These are phyloP conservation scores for Phyllachora maydis DNA, from an alignment of 2,329 filamentous ascomycete genomes.

Conservation along the genomic window DNA sequence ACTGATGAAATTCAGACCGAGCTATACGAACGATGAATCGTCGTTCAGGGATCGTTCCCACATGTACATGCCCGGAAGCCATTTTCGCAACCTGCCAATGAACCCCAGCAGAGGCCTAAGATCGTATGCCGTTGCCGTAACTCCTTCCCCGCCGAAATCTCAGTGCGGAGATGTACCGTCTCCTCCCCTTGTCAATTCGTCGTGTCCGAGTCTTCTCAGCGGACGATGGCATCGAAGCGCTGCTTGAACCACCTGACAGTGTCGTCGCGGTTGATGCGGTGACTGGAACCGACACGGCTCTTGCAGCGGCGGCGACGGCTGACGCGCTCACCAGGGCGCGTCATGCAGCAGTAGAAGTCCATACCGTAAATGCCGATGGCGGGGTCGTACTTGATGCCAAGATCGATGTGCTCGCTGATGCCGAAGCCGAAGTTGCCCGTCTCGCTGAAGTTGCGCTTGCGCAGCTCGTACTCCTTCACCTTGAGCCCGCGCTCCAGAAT, in stretches of 20 bases:
- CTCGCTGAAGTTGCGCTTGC: conserved; percentile 99
- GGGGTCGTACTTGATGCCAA: conserved; percentile 99
- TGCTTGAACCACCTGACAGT: conserved; percentile 89
- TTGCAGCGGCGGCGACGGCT: conserved; percentile 84
- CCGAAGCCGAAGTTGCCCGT: conserved; percentile 99
- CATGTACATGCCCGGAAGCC: conserved; percentile 17
- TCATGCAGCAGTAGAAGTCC: conserved; percentile 99
- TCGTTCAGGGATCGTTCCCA: conserved; percentile 17
- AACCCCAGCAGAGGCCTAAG: conserved; percentile 3
- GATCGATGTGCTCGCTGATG: conserved; percentile 99
- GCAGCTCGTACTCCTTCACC: conserved; percentile 99
- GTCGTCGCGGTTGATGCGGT: conserved; percentile 88
- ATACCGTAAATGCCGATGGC: conserved; percentile 98
- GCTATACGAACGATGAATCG: conserved; percentile 27
- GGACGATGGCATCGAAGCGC: conserved; percentile 95
- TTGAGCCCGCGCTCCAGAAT: conserved; percentile 99
- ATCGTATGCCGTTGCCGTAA: neutral
- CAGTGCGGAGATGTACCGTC: no score
- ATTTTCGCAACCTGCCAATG: conserved; percentile 5
- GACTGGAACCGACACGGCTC: conserved; percentile 65
- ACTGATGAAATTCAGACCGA: conserved; percentile 30
- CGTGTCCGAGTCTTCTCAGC: conserved; percentile 44
- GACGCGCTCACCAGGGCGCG: conserved; percentile 94
- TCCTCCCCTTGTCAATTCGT: neutral
- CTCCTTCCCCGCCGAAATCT: neutral